Conservation (phyloP, 2,329 filamentous ascomycete species). For the Thelonectria discophora region DNA sequence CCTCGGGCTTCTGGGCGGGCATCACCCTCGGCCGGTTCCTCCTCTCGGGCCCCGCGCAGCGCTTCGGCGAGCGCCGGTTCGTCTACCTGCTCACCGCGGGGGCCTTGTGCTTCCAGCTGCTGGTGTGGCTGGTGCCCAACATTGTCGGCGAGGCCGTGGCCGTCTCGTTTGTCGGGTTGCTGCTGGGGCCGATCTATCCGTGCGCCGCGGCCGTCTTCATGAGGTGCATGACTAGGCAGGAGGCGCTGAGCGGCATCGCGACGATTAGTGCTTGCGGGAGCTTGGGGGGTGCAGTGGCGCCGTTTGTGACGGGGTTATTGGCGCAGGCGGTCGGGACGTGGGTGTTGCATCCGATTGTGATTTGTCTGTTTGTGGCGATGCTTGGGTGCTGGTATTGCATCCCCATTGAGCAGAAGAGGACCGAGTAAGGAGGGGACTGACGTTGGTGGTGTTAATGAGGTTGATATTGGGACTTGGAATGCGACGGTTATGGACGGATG, state of each 20-base stretch:
- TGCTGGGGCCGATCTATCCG: constrained; percentile 83
- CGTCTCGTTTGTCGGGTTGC: constrained; percentile 74
- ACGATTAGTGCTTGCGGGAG: constrained; percentile 76
- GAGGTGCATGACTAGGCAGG: constrained; percentile 63
- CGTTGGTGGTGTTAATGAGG: neutral
- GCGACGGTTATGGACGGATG: no score
- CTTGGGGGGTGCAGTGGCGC: constrained; percentile 72
- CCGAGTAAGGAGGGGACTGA: constrained; percentile 55
- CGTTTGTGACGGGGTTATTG: constrained; percentile 71
- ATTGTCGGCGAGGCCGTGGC: constrained; percentile 75
- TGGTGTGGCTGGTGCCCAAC: constrained; percentile 82
- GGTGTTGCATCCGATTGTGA: constrained; percentile 73
- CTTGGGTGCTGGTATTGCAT: constrained; percentile 69
- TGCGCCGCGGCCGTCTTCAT: constrained; percentile 73
- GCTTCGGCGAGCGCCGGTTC: constrained; percentile 74
- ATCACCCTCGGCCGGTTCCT: constrained; percentile 80
- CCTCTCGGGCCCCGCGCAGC: constrained; percentile 71
- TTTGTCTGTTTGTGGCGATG: constrained; percentile 73
- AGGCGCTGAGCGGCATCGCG: constrained; percentile 71
- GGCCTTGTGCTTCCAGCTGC: constrained; percentile 73
- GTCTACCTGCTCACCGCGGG: constrained; percentile 71
- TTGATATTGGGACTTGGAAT: neutral
- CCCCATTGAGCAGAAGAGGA: constrained; percentile 66
- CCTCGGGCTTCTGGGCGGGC: constrained; percentile 75
- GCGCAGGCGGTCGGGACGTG: constrained; percentile 70